Base-by-base conservation (phyloP, 2,329 filamentous ascomycete genomes). In the Penicillium sp. region DNA sequence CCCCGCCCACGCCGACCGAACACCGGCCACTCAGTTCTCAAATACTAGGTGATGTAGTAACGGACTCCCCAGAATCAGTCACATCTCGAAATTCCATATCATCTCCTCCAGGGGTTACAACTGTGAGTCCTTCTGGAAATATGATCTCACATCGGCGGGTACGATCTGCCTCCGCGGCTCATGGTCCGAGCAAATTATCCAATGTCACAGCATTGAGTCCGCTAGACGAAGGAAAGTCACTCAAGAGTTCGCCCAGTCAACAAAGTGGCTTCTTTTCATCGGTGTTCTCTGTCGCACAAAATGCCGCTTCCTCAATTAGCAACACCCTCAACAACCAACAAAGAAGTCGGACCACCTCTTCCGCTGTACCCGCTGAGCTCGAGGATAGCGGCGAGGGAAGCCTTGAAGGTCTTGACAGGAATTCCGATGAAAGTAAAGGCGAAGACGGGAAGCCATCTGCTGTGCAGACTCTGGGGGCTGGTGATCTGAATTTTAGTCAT, bases 231-330 rank as follows among this genome's bases (percentile, higher is more conserved):
- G 66, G 72, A 3, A 72, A 72, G 56, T 56, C 74, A 57, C 47
- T 78, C 59, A 85, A 83, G 55, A 79, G 81, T 62, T 65, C 84
- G 31, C 80, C 83, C n/a, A 75, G 73, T 29, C 72, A 74, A 45
- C 74, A 75, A 49, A 73, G 72, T 29, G 86, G 91, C 1, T 97
- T 99, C 76, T 97, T 99, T 74, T 95, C 90, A 4, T 92, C 89
- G 24, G 89, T 99, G 67, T 85, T 99, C 59, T 93, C 90, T 38
- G 93, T 88, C 42, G 94, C 94, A 16, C 93, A 97, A 72, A 96
- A 88, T 80, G 93, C 93, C 41, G 91, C 92, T 13, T 90, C 82
- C 58, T 90, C 86, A 44, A 86, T 96, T 43, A 83, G 84, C 45
- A 92, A 85, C 68, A 77, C 73, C 31, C 74, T 81, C 34, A 78